Evolutionary conservation across 345 rosid species (phyloP).

Genomic region (Triadica sebifera): DNA sequence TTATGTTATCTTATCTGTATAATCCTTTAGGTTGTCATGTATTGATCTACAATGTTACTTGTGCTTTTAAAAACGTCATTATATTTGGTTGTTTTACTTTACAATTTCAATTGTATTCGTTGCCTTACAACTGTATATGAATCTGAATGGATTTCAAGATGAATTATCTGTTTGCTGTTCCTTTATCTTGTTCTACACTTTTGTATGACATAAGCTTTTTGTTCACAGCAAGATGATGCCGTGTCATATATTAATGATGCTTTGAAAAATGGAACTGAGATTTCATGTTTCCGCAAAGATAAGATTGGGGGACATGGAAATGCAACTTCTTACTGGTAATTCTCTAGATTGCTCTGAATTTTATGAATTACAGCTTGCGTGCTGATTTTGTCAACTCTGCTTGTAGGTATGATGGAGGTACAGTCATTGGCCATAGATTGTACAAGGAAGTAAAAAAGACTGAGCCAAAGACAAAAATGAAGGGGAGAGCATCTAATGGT

Average conservation of each 20-base stretch:
- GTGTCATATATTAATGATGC: slow-evolving; percentile 49
- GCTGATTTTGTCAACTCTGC: slow-evolving; percentile 14
- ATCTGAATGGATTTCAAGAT: neutral
- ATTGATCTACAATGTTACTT: neutral
- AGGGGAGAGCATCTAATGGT: slow-evolving; percentile 34
- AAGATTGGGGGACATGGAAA: slow-evolving; percentile 63
- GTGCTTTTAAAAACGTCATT: neutral
- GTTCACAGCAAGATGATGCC: slow-evolving; percentile 70
- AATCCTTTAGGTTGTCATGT: neutral
- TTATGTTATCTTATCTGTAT: neutral
- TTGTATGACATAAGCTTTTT: slow-evolving; percentile 11
- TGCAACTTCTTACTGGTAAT: slow-evolving; percentile 70
- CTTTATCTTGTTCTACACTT: slow-evolving; percentile 7
- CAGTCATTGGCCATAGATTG: slow-evolving; percentile 66
- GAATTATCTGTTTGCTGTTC: slow-evolving; percentile 9
- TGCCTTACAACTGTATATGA: neutral
- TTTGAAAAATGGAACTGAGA: slow-evolving; percentile 43
- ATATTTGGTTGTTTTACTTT: neutral
- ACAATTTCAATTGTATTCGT: neutral
- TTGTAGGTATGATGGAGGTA: slow-evolving; percentile 69
- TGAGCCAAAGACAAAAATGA: slow-evolving; percentile 31
- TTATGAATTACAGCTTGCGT: slow-evolving; percentile 17
- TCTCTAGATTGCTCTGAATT: slow-evolving; percentile 21
- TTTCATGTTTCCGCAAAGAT: slow-evolving; percentile 59
- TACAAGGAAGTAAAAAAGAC: slow-evolving; percentile 53